Percentiles rank a stretch among this genome's conserved stretches.
These are phyloP conservation scores for Lophiostoma macrostomum DNA, from an alignment of 495 filamentous ascomycete genomes.

Conservation along the genomic window DNA sequence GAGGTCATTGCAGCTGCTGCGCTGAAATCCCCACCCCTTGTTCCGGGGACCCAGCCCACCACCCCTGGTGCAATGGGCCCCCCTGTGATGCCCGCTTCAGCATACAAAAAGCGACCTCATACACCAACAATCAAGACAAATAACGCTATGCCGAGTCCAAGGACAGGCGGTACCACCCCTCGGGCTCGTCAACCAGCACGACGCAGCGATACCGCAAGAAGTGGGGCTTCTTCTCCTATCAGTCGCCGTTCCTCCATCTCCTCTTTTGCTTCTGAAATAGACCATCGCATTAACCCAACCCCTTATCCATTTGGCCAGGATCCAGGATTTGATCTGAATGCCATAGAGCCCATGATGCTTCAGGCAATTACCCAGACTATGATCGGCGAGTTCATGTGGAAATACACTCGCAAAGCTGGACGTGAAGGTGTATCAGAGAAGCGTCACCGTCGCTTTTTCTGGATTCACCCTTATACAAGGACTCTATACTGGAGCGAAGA, in stretches of 20 bases:
- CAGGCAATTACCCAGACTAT: constrained; percentile 99
- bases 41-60: constrained; percentile 9
- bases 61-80: constrained; percentile 69
- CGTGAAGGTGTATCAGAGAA: constrained; percentile 82
- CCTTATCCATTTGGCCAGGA: constrained; percentile 55
- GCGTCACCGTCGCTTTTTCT: constrained; percentile 93
- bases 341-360: constrained; percentile 95
- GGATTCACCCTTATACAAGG: constrained; percentile 96
- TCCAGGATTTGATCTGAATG: constrained; percentile 54
- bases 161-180: constrained; percentile 53
- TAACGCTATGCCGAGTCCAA: constrained; percentile 25
- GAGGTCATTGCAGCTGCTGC: constrained; percentile 79
- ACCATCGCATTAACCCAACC: constrained; percentile 79
- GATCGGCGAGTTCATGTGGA: constrained; percentile 99
- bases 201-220: constrained; percentile 46
- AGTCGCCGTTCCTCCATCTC: constrained; percentile 79
- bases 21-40: constrained; percentile 41
- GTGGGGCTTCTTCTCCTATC: constrained; percentile 51
- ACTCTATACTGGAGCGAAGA: constrained; percentile 95
- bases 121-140: constrained; percentile 55
- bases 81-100: constrained; percentile 77
- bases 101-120: constrained; percentile 64
- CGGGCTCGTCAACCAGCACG: constrained; percentile 42
- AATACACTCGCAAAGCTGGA: constrained; percentile 91
- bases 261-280: constrained; percentile 91